A percentile compares a stretch with the other conserved stretches of the same genome.
These are phyloP conservation scores for Entelexis paramagnoliae DNA, from an alignment of 1,139 yeast species.

Conservation along the genomic window DNA sequence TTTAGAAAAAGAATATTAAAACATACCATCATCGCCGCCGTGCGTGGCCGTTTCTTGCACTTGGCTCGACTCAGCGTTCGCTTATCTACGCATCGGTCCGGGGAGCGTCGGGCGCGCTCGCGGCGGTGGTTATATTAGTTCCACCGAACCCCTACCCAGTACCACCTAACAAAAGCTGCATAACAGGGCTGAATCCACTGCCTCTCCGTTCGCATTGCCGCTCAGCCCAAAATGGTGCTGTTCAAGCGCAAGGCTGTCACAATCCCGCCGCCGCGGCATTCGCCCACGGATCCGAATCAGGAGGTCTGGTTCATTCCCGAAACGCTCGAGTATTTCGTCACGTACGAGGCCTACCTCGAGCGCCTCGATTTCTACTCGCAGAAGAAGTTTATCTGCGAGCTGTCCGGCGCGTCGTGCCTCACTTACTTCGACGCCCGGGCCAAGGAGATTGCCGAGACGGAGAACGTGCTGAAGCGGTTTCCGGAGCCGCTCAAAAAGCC, in stretches of 20 bases:
- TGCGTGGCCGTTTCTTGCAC: no score
- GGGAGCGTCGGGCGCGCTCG: not conserved
- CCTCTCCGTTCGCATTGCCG: not conserved
- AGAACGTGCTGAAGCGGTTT: constrained; percentile 64
- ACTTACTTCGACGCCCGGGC: constrained; percentile 82
- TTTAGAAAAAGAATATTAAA: no score
- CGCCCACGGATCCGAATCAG: constrained; percentile 27
- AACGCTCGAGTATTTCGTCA: constrained; percentile 78
- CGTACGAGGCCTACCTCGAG: constrained; percentile 62
- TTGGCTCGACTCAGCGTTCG: not conserved
- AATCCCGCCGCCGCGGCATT: constrained; percentile 25
- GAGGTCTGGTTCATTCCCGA: constrained; percentile 62
- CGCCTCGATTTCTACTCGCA: constrained; percentile 37
- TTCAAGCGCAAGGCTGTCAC: constrained; percentile 33
- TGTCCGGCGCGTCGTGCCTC: constrained; percentile 85
- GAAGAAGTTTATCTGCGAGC: constrained; percentile 84
- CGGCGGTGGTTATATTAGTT: not conserved
- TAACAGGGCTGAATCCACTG: not conserved
- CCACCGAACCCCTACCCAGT: constrained; percentile 1
- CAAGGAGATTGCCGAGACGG: constrained; percentile 44
- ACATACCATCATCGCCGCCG: no score
- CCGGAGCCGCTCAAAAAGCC: constrained; percentile 92
- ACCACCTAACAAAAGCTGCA: constrained; percentile 8
- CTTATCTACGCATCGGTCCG: not conserved
- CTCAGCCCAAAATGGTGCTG: constrained; percentile 21